Evolutionary conservation across 2,329 filamentous ascomycete species (phyloP).

Genomic region (Penicillium sp.): DNA sequence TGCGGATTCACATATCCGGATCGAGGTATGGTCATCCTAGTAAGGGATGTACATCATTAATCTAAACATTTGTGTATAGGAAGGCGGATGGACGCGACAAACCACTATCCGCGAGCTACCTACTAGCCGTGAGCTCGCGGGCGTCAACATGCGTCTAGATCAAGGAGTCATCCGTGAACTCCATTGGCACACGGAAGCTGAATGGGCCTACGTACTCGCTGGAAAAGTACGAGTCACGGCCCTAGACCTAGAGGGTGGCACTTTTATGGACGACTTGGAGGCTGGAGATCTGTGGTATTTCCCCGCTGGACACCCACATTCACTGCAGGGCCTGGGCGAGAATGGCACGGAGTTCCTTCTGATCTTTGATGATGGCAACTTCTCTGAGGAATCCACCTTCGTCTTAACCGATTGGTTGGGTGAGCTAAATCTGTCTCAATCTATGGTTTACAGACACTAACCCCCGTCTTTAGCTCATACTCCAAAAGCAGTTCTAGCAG

Average conservation of each 20-base stretch:
- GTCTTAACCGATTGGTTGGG: slow-evolving; percentile 64
- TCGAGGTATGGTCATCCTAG: slow-evolving; percentile 44
- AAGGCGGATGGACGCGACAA: slow-evolving; percentile 68
- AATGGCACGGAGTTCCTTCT: slow-evolving; percentile 58
- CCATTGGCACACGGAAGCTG: slow-evolving; percentile 73
- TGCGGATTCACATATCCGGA: slow-evolving; percentile 55
- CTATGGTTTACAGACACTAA: neutral
- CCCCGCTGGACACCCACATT: slow-evolving; percentile 65
- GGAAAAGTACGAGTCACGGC: slow-evolving; percentile 64
- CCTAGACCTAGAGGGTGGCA: slow-evolving; percentile 64
- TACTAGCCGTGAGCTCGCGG: slow-evolving; percentile 55
- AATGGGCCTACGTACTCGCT: slow-evolving; percentile 67
- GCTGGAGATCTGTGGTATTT: slow-evolving; percentile 73
- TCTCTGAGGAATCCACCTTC: slow-evolving; percentile 60
- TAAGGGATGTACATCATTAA: no score
- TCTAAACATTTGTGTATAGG: slow-evolving; percentile 35
- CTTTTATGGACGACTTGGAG: slow-evolving; percentile 64
- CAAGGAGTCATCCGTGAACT: slow-evolving; percentile 65
- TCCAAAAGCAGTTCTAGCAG: slow-evolving; percentile 59
- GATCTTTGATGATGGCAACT: slow-evolving; percentile 51
- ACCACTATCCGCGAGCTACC: slow-evolving; percentile 41
- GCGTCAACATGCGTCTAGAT: slow-evolving; percentile 70
- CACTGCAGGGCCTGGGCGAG: slow-evolving; percentile 57
- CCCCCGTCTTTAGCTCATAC: slow-evolving; percentile 48
- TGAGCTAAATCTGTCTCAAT: slow-evolving; percentile 23